These are phyloP conservation scores for Debaryomyces sp. DNA, from an alignment of 1,139 yeast genomes.

Conservation along the genomic window DNA sequence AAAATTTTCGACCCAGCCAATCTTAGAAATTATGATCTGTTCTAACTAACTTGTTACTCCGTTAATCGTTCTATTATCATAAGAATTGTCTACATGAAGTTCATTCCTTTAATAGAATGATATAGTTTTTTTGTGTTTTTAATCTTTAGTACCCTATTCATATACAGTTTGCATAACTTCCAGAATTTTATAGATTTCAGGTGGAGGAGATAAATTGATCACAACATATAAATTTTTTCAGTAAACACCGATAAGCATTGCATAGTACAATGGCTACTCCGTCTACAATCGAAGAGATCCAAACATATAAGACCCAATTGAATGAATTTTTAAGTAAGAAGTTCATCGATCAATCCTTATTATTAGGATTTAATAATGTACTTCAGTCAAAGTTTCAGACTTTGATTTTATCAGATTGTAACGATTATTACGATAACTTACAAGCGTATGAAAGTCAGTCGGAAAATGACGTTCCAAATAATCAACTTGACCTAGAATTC, in stretches of 20 bases:
- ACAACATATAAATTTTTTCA: background rate
- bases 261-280: background rate
- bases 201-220: conserved; percentile 2
- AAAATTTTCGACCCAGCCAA: conserved; percentile 2
- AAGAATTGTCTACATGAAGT: conserved; percentile 6
- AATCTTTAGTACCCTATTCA: conserved; percentile 1
- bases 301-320: conserved; percentile 30
- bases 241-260: background rate
- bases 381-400: conserved; percentile 44
- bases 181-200: conserved; percentile 3
- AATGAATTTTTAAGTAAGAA: conserved; percentile 30
- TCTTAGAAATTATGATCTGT: background rate
- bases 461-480: conserved; percentile 14
- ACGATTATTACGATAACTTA: conserved; percentile 21
- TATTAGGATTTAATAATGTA: conserved; percentile 47
- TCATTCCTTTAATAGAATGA: conserved; percentile 6
- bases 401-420: conserved; percentile 40
- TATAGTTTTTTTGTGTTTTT: conserved; percentile 6
- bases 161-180: conserved; percentile 6
- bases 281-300: conserved; percentile 24
- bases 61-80: background rate
- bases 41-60: background rate
- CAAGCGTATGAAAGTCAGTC: conserved; percentile 7
- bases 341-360: conserved; percentile 45
- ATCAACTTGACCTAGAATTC: conserved; percentile 25